A percentile compares a stretch with the other conserved stretches of the same genome.
Evolutionary conservation across 257 asterid genomes (phyloP).

Genomic region (Coffea eugenioides): DNA sequence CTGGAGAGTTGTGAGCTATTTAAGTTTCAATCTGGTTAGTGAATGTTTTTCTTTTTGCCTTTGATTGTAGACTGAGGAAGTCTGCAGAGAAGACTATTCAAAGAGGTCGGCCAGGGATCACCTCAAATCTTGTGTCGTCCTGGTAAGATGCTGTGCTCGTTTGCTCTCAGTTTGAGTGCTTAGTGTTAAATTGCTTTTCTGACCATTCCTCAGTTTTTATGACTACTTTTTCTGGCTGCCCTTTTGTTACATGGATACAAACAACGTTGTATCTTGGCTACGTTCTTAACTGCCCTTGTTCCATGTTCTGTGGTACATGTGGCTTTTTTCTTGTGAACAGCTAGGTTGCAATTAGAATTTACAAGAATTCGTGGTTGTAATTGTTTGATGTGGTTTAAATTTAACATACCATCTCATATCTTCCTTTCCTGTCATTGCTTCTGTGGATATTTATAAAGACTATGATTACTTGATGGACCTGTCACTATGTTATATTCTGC

Average conservation of each 20-base stretch:
- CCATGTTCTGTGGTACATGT: background rate
- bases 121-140: constrained; percentile 38
- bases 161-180: background rate
- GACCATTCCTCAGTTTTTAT: background rate
- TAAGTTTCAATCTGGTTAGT: constrained; percentile 9
- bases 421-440: background rate
- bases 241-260: background rate
- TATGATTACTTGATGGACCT: background rate
- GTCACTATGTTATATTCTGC: background rate
- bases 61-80: constrained; percentile 42
- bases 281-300: background rate
- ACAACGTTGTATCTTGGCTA: background rate
- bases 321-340: background rate
- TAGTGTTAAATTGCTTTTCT: background rate
- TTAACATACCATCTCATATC: background rate
- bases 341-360: background rate
- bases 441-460: background rate
- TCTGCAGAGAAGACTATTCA: constrained; percentile 38
- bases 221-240: background rate
- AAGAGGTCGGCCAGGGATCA: constrained; percentile 43
- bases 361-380: background rate
- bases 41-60: background rate
- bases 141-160: constrained; percentile 31
- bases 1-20: background rate
- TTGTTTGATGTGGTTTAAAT: background rate